Percentiles rank a stretch among this genome's conserved stretches.
These are phyloP conservation scores for Ephemerocybe angulata DNA, from an alignment of 768 basidiomycete genomes.

Conservation along the genomic window DNA sequence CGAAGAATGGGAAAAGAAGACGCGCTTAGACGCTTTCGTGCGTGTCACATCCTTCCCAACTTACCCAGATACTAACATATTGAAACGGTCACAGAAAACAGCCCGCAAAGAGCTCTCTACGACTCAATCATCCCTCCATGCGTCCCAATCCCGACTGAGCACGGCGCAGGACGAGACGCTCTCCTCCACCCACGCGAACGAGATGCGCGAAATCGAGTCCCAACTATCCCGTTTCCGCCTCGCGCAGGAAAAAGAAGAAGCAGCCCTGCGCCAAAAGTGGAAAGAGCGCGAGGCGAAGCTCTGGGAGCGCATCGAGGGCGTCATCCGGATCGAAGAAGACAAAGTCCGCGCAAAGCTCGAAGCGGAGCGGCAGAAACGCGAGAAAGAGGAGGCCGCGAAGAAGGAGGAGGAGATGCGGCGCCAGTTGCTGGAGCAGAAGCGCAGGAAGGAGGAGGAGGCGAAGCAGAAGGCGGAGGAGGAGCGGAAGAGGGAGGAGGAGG, in stretches of 20 bases:
- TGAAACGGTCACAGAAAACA: slow-evolving; percentile 29
- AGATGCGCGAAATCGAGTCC: slow-evolving; percentile 49
- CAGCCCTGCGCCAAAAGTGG: slow-evolving; percentile 41
- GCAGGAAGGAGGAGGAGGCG: slow-evolving; percentile 40
- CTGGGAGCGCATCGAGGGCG: slow-evolving; percentile 58
- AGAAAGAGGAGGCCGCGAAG: slow-evolving; percentile 44
- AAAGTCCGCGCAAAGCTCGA: slow-evolving; percentile 50
- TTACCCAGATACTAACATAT: not conserved
- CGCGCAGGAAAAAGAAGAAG: slow-evolving; percentile 44
- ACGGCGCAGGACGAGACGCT: slow-evolving; percentile 31
- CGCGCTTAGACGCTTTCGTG: slow-evolving; percentile 50
- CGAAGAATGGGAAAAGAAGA: slow-evolving; percentile 54
- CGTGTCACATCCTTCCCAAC: slow-evolving; percentile 15
- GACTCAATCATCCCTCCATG: slow-evolving; percentile 30
- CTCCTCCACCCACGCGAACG: slow-evolving; percentile 40
- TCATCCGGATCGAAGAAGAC: slow-evolving; percentile 62
- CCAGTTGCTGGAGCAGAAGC: slow-evolving; percentile 47
- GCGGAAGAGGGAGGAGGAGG: slow-evolving; percentile 33
- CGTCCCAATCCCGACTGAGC: slow-evolving; percentile 44
- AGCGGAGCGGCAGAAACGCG: slow-evolving; percentile 49
- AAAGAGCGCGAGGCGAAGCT: slow-evolving; percentile 50
- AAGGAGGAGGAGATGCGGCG: slow-evolving; percentile 39
- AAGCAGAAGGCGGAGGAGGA: slow-evolving; percentile 41
- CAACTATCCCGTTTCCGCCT: slow-evolving; percentile 41
- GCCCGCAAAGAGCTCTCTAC: slow-evolving; percentile 41